Evolutionary conservation across 2,329 filamentous ascomycete genomes (phyloP), one percentile per base, ranked within the genome.

Genomic region (Botrytis tulipae): DNA sequence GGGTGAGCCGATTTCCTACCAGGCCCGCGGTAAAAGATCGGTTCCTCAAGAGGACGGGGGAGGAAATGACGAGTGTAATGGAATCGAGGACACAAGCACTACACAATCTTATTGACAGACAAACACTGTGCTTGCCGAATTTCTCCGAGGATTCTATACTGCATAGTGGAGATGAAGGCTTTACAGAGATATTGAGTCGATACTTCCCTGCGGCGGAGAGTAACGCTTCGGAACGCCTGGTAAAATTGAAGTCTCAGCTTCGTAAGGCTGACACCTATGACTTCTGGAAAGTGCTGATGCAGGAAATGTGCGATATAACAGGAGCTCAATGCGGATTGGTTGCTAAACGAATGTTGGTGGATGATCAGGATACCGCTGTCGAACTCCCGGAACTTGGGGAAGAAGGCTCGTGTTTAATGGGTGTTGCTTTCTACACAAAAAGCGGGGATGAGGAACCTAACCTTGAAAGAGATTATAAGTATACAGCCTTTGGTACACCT

Each of bases 291-390:
- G 82, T 86, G 35, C 82, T 92, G 73, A 88, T 91, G 82, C 87
- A 91, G 78, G 89, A 88, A 61, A 84, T 93, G 78, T 88, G 90
- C 63, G 84, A 84, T 65, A 87, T 93, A 51, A 85, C 87, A 73
- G 87, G 88, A 74, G 87, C 90, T 14, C 91, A 93, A 80, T 91
- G 90, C 82, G 87, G 86, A 37, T 93, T 93, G 78, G 88, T 92
- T 59, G 88, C 90, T 63, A 91, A 91, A 80, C 83, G 89, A 62
- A 88, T 90, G 61, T 82, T 89, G 72, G 85, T 86, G 40, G 87
- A 89, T 77, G 89, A 91, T 74, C 84, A 88, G 74, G 82, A 88
- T 74, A 82, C 85, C 22, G 86, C 87, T 14, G 85, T 90, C 37
- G 88, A 90, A 77, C 88, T 90, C 84, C 87, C 87, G 40, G 87